phyloP scores from a whole-genome alignment of 176 grass and related monocot genomes.

The Avena sativa region DNA sequence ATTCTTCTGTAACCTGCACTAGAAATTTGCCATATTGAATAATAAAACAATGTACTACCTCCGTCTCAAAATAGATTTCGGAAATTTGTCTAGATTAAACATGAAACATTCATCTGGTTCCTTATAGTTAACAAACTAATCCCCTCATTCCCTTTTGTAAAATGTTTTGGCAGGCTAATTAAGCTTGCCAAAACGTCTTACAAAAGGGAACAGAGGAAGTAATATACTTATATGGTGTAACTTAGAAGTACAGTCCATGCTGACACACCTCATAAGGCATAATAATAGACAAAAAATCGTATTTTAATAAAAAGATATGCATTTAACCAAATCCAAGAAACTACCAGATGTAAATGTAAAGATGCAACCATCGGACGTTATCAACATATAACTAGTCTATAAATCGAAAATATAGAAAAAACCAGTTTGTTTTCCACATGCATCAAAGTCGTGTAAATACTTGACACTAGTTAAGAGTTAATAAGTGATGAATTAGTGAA shows the following conservation, averaged over 20 bases:
- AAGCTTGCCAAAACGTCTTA: no score
- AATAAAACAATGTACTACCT: background rate
- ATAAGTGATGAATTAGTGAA: constrained; percentile 2
- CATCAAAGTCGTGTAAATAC: constrained; percentile 14
- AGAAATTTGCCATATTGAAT: constrained; percentile 34
- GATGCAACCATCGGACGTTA: background rate
- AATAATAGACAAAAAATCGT: background rate
- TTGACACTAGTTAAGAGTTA: constrained; percentile 3
- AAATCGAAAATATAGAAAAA: background rate
- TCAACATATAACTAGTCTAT: background rate
- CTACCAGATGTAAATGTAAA: background rate
- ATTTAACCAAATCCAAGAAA: constrained; percentile 17
- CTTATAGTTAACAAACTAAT: constrained; percentile 10
- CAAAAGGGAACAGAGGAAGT: no score
- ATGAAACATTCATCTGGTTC: constrained; percentile 28
- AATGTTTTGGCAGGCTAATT: no score
- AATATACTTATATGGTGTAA: background rate
- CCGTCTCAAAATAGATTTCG: no score
- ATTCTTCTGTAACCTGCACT: constrained; percentile 78
- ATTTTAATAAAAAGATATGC: constrained; percentile 24
- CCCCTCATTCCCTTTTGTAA: no score
- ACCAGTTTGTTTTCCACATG: background rate
- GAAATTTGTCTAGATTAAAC: background rate
- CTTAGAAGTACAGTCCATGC: constrained; percentile 5
- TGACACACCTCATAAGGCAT: background rate